Evolutionary conservation across 192 early-diverging fungal species (phyloP).

Genomic region (Gigaspora rosea): DNA sequence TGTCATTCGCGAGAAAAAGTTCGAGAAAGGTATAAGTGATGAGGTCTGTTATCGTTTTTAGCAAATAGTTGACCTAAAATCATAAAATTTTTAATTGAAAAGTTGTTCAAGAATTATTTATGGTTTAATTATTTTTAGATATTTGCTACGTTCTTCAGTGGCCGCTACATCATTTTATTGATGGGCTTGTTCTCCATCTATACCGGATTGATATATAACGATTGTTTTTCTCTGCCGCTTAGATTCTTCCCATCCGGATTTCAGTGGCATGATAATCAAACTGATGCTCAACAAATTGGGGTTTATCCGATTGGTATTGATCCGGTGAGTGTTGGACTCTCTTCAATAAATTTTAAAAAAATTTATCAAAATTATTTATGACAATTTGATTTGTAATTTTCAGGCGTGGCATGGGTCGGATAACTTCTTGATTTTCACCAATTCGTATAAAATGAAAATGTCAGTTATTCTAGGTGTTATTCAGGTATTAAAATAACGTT

Average conservation of each 20-base stretch:
- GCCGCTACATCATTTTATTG: slow-evolving; percentile 96
- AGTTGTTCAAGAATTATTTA: too few relatives aligned
- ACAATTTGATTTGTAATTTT: not conserved
- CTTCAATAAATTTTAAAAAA: too few relatives aligned
- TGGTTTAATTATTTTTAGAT: slow-evolving; percentile 49
- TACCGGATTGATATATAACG: slow-evolving; percentile 97
- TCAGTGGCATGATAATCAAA: slow-evolving; percentile 62
- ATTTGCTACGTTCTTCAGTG: slow-evolving; percentile 87
- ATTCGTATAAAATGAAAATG: slow-evolving; percentile 99
- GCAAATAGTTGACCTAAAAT: not conserved
- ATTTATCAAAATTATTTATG: too few relatives aligned
- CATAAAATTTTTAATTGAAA: not conserved
- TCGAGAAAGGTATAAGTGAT: slow-evolving; percentile 71
- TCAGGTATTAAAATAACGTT: slow-evolving; percentile 55
- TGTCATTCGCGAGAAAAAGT: slow-evolving; percentile 76
- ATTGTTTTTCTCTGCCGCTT: slow-evolving; percentile 89
- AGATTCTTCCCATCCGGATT: slow-evolving; percentile 77
- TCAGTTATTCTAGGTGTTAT: slow-evolving; percentile 94
- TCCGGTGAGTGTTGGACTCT: slow-evolving; percentile 55
- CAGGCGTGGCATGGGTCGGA: slow-evolving; percentile 90
- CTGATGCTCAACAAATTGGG: slow-evolving; percentile 55
- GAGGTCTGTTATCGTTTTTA: slow-evolving; percentile 57
- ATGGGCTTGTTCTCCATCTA: slow-evolving; percentile 99
- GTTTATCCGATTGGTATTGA: slow-evolving; percentile 87
- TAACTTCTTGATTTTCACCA: slow-evolving; percentile 92